A percentile compares a stretch with the other conserved stretches of the same genome.
These are phyloP conservation scores for Neofusicoccum umdonicola DNA, from an alignment of 2,329 filamentous ascomycete species.

Conservation along the genomic window DNA sequence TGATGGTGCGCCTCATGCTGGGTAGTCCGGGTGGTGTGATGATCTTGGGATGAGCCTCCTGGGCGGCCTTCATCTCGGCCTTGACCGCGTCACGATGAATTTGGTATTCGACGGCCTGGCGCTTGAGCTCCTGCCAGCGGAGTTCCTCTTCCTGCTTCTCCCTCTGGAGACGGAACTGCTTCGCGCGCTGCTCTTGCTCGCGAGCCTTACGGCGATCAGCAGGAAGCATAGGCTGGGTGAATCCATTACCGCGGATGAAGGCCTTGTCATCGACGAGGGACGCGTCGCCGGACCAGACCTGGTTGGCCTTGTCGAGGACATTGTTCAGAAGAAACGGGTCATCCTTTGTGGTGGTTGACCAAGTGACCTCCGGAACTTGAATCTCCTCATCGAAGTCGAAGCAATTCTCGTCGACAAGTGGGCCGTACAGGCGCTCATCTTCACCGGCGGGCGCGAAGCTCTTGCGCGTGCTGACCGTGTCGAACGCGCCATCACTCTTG, in stretches of 20 bases:
- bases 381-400: neutral
- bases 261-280: neutral
- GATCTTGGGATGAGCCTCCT: no score
- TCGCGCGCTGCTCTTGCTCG: no score
- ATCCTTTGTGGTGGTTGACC: neutral
- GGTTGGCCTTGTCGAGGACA: neutral
- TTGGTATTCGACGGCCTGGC: no score
- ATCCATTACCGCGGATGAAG: no score
- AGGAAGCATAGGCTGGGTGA: no score
- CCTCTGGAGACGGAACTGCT: no score
- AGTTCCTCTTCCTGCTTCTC: no score
- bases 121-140: no score
- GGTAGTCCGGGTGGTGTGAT: neutral
- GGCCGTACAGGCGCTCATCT: neutral
- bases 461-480: neutral
- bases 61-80: no score
- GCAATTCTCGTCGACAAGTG: neutral
- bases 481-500: neutral
- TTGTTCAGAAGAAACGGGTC: neutral
- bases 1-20: neutral
- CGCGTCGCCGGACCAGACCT: neutral
- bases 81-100: no score
- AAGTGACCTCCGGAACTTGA: neutral
- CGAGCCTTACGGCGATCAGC: no score
- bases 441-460: neutral